Evolutionary conservation across 2,329 filamentous ascomycete species (phyloP).

Genomic region (Lasiodiplodia sp.): DNA sequence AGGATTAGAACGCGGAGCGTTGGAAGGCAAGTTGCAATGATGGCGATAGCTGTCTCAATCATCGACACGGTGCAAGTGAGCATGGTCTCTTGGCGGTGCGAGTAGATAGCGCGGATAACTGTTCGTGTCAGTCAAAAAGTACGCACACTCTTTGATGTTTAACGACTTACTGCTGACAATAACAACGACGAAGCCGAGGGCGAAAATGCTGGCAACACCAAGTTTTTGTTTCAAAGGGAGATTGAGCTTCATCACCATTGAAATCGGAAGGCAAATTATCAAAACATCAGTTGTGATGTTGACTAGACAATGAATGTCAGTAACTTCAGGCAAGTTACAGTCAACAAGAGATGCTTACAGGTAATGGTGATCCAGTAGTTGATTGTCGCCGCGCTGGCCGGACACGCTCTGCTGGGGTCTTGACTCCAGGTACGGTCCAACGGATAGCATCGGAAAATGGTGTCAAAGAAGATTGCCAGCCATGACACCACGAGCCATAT

Average conservation of each 20-base stretch:
- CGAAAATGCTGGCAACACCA: slow-evolving; percentile 43
- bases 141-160: not conserved
- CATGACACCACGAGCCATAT: slow-evolving; percentile 42
- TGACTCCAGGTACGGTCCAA: slow-evolving; percentile 40
- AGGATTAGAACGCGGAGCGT: slow-evolving; percentile 27
- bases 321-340: not conserved
- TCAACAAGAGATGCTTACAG: not conserved
- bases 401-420: slow-evolving; percentile 34
- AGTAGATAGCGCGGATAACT: slow-evolving; percentile 47
- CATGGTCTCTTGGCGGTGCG: slow-evolving; percentile 46
- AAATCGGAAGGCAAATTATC: slow-evolving; percentile 45
- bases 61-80: slow-evolving; percentile 50
- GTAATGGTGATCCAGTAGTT: slow-evolving; percentile 30
- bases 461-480: slow-evolving; percentile 49
- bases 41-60: slow-evolving; percentile 50
- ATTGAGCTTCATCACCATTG: slow-evolving; percentile 47
- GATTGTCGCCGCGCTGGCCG: slow-evolving; percentile 9
- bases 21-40: slow-evolving; percentile 51
- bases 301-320: slow-evolving; percentile 2
- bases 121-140: not conserved
- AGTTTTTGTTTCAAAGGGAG: slow-evolving; percentile 46
- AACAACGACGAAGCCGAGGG: slow-evolving; percentile 43
- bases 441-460: slow-evolving; percentile 51
- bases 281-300: slow-evolving; percentile 29
- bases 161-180: slow-evolving; percentile 38